phyloP scores from a whole-genome alignment of 148 eudicot species.

The Amaranthus hypochondriacus region DNA sequence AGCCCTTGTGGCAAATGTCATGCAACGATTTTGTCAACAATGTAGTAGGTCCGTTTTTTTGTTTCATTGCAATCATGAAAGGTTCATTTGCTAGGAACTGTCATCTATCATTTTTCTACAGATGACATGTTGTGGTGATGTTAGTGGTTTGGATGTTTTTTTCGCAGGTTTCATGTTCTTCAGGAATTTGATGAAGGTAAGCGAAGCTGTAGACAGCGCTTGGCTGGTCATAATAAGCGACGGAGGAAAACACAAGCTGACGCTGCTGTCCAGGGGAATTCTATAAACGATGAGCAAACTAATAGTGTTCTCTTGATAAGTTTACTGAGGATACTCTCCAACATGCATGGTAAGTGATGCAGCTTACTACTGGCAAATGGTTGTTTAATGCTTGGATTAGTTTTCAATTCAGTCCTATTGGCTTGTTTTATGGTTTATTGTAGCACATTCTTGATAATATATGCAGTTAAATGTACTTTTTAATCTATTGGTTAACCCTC shows the following conservation, averaged over 20 bases:
- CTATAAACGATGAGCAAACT: slow-evolving; percentile 50
- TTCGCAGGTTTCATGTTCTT: slow-evolving; percentile 72
- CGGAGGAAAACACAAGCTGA: slow-evolving; percentile 87
- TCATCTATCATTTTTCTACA: background rate
- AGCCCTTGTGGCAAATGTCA: slow-evolving; percentile 60
- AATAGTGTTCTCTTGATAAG: slow-evolving; percentile 51
- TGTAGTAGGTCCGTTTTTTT: slow-evolving; percentile 64
- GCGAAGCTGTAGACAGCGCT: slow-evolving; percentile 84
- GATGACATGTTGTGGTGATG: background rate
- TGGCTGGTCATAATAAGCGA: slow-evolving; percentile 85
- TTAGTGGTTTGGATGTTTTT: background rate
- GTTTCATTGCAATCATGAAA: background rate
- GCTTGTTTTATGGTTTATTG: background rate
- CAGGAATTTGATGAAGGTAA: slow-evolving; percentile 90
- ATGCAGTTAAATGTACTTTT: background rate
- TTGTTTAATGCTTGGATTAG: background rate
- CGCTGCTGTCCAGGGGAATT: slow-evolving; percentile 29
- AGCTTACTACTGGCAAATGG: background rate
- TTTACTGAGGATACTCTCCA: slow-evolving; percentile 65
- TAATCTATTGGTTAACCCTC: background rate
- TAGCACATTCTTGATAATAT: background rate
- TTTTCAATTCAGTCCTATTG: background rate
- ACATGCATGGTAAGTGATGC: slow-evolving; percentile 51
- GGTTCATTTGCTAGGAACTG: background rate
- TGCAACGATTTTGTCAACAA: slow-evolving; percentile 92